Percentiles rank a stretch among this genome's conserved stretches.
These are phyloP conservation scores for Lasiodiplodia citricola DNA, from an alignment of 2,329 filamentous ascomycete genomes.

Conservation along the genomic window DNA sequence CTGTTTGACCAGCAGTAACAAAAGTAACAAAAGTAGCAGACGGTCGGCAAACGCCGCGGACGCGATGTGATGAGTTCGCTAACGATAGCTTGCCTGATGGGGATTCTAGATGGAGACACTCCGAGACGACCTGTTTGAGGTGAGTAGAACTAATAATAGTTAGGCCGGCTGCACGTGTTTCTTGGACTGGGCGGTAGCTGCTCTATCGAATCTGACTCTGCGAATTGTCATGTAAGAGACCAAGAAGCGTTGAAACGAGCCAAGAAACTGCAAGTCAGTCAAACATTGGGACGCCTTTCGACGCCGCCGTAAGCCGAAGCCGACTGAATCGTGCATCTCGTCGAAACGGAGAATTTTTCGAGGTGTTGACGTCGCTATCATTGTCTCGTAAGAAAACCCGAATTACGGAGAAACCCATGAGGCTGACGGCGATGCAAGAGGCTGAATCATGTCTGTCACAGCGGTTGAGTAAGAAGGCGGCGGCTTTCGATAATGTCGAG, in stretches of 20 bases:
- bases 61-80: neutral
- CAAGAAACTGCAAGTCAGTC: constrained; percentile 4
- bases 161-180: constrained; percentile 7
- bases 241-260: neutral
- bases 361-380: neutral
- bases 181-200: neutral
- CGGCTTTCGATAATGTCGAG: neutral
- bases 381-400: neutral
- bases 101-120: neutral
- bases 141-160: neutral
- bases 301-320: neutral
- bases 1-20: neutral
- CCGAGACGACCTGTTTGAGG: neutral
- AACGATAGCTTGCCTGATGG: neutral
- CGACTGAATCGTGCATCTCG: neutral
- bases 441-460: neutral
- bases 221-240: neutral
- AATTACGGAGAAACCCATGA: neutral
- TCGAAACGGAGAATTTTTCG: neutral
- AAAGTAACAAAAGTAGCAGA: neutral
- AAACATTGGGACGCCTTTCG: constrained; percentile 15
- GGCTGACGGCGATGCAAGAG: neutral
- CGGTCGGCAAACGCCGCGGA: neutral
- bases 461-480: neutral
- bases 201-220: constrained; percentile 2